Base-by-base conservation (phyloP, 305 asterid genomes). In the Fraxinus sp. region DNA sequence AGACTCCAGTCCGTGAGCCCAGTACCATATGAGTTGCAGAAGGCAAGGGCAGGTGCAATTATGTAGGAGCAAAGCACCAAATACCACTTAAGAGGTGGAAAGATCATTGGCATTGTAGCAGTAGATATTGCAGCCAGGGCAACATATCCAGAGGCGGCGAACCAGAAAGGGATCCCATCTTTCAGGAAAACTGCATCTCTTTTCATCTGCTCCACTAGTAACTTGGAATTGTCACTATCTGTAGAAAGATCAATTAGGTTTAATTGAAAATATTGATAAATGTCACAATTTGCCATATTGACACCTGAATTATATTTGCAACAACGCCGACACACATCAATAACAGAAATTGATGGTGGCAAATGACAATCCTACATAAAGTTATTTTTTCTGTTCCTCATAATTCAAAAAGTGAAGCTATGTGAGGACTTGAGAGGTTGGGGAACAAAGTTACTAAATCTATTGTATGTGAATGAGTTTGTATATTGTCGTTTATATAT, bases 1-100 rank as follows among this genome's bases (percentile, higher is more conserved):
- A 95, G 87, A 87, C 91, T 94, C 97, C 97, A 95, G 89, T 95
- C 99, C 8, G 99, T 95, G 79, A 95, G 93, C 36, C 98, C 99
- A 49, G 95, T 83, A 76, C 99, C 99, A 16, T 95, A 95, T 18
- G 98, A 94, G 86, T 95, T 95, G 92, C 97, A 95, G 92, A 95
- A 94, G 83, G 99, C 98, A 73, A 95, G 95, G 74, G 98, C 99
- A 70, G 99, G 99, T 85, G 99, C 99, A 78, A 95, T 81, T 70
- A 95, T 37, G 87, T 95, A 95, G 10, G 97, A 88, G 80, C 97
- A 95, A 76, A 95, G 97, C 82, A 95, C 99, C 35, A 94, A 83
- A 80, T 95, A 95, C 99, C 99, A 95, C 83, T 94, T 95, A 16
- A 94, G 90, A 33, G 99, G 95, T 11, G 99, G 98, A 83, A 95